Evolutionary conservation across 164 flowering plant genomes (phyloP).

Genomic region (Stephania cephalantha): DNA sequence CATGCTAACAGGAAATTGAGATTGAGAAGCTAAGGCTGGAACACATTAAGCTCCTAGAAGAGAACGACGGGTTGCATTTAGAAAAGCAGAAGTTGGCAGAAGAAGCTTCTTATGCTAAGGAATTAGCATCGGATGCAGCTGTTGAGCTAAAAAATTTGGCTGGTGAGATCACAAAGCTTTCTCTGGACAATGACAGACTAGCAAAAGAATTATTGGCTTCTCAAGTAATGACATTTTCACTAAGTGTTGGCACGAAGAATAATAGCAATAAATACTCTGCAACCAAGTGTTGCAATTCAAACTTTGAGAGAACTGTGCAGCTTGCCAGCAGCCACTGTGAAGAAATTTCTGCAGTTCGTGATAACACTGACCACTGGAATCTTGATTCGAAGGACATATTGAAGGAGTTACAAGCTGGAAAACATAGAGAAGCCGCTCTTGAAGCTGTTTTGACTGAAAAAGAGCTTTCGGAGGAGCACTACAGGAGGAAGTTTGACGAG

Average conservation of each 20-base stretch:
- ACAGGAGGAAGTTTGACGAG: constrained; percentile 60
- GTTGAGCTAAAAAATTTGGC: constrained; percentile 93
- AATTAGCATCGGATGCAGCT: constrained; percentile 98
- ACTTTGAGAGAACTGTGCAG: constrained; percentile 53
- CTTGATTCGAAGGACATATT: constrained; percentile 70
- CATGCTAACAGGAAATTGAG: constrained; percentile 56
- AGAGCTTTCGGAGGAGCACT: constrained; percentile 66
- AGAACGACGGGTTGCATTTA: constrained; percentile 72
- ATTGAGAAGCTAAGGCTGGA: constrained; percentile 72
- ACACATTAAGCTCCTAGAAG: constrained; percentile 68
- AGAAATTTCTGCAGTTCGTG: constrained; percentile 40
- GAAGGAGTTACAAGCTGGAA: constrained; percentile 77
- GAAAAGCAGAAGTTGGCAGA: constrained; percentile 90
- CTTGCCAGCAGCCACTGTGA: constrained; percentile 34
- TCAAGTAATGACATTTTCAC: constrained; percentile 49
- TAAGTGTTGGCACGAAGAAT: constrained; percentile 31
- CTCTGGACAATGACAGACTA: constrained; percentile 71
- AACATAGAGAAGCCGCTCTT: constrained; percentile 72
- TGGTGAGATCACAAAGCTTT: constrained; percentile 85
- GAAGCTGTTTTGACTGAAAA: constrained; percentile 91
- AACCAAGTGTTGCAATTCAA: constrained; percentile 36
- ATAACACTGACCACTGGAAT: constrained; percentile 64
- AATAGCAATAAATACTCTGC: constrained; percentile 41
- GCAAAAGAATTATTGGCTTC: constrained; percentile 74
- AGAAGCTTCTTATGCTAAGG: constrained; percentile 99